Percentiles rank a stretch among this genome's conserved stretches.
Evolutionary conservation across 2,329 filamentous ascomycete genomes (phyloP).

Genomic region (Alternaria viburni): DNA sequence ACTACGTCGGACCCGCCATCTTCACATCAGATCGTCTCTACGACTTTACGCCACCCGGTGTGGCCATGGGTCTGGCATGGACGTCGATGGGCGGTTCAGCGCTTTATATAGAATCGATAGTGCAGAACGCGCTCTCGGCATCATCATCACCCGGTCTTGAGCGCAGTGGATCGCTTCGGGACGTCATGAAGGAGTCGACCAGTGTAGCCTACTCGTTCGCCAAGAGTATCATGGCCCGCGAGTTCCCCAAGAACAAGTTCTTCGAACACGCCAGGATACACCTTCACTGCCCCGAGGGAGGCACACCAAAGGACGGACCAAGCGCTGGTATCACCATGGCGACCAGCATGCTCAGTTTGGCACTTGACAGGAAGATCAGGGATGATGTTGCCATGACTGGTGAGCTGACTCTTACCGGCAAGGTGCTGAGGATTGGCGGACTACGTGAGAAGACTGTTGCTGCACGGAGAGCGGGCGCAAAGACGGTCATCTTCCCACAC

Average conservation of each 20-base stretch:
- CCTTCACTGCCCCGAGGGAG: constrained; percentile 94
- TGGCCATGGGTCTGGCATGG: constrained; percentile 98
- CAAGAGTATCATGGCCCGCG: constrained; percentile 83
- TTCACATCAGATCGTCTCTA: constrained; percentile 97
- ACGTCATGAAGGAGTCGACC: constrained; percentile 98
- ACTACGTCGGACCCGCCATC: constrained; percentile 94
- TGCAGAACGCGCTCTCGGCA: constrained; percentile 79
- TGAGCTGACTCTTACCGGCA: constrained; percentile 94
- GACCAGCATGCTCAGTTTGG: constrained; percentile 86
- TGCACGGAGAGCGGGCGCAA: constrained; percentile 88
- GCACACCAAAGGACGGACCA: constrained; percentile 86
- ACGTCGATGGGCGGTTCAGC: constrained; percentile 96
- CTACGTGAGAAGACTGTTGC: constrained; percentile 97
- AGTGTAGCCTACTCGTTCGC: constrained; percentile 95
- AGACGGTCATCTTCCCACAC: constrained; percentile 90
- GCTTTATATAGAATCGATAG: constrained; percentile 95
- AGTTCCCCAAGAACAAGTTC: constrained; percentile 90
- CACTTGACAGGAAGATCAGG: constrained; percentile 76
- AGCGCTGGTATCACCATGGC: constrained; percentile 95
- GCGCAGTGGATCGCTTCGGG: constrained; percentile 92
- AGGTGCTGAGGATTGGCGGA: constrained; percentile 93
- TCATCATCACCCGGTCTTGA: constrained; percentile 80
- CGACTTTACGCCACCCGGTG: constrained; percentile 89
- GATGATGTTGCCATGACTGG: constrained; percentile 97
- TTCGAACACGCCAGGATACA: constrained; percentile 96